A percentile compares a stretch with the other conserved stretches of the same genome.
These are phyloP conservation scores for Tetrahymena elliotti DNA, from an alignment of 73 alveolate species.

Conservation along the genomic window DNA sequence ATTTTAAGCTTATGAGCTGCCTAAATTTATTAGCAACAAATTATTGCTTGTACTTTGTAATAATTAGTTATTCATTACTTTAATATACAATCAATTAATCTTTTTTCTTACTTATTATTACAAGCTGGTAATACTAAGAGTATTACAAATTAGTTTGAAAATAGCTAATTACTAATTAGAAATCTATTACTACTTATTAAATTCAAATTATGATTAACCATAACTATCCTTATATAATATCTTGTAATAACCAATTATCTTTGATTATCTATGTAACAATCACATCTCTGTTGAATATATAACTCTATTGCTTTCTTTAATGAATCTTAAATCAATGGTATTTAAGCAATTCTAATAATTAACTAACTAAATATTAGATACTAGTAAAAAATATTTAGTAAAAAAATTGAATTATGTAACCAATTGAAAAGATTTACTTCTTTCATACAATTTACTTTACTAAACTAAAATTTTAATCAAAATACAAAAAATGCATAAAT, in stretches of 20 bases:
- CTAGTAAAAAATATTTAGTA: neutral
- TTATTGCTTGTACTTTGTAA: neutral
- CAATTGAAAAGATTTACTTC: neutral
- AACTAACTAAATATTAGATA: neutral
- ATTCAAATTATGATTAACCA: neutral
- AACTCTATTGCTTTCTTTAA: neutral
- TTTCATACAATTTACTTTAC: too few species aligned
- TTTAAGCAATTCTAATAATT: neutral
- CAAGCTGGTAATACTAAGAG: neutral
- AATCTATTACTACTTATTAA: neutral
- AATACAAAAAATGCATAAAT: too few species aligned
- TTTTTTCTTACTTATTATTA: neutral
- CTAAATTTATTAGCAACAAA: neutral
- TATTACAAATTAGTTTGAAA: neutral
- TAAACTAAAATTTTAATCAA: too few species aligned
- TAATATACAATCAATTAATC: neutral
- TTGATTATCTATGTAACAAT: neutral
- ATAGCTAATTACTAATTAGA: neutral
- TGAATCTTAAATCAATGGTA: neutral
- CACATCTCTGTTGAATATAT: neutral
- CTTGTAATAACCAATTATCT: neutral
- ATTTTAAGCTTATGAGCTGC: neutral
- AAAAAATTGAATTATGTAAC: neutral
- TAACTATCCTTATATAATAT: neutral
- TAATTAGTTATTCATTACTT: neutral